These are phyloP conservation scores for Pythium dissimile DNA, from an alignment of 352 stramenopile species.

Conservation along the genomic window DNA sequence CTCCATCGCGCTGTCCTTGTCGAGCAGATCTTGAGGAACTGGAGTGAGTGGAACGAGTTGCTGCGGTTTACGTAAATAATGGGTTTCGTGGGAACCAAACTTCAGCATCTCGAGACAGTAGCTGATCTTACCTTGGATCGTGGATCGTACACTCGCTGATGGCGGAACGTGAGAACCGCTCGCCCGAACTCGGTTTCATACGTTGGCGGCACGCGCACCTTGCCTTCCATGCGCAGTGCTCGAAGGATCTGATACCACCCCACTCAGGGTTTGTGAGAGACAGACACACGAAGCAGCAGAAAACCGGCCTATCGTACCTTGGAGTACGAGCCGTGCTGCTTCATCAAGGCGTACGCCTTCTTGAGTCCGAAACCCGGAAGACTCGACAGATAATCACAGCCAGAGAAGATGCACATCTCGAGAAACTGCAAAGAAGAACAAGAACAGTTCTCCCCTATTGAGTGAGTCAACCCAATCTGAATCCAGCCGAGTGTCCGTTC, in stretches of 20 bases:
- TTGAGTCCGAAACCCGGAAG: conserved; percentile 84
- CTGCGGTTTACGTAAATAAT: conserved; percentile 23
- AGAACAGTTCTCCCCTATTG: neutral
- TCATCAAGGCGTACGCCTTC: conserved; percentile 66
- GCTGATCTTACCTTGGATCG: conserved; percentile 48
- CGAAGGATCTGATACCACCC: conserved; percentile 72
- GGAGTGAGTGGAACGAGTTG: conserved; percentile 64
- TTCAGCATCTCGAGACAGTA: too few relatives aligned
- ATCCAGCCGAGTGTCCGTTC: too few relatives aligned
- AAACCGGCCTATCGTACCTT: too few relatives aligned
- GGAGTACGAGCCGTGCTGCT: conserved; percentile 60
- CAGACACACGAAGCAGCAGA: too few relatives aligned
- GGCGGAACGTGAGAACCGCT: conserved; percentile 81
- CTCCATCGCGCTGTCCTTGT: conserved; percentile 36
- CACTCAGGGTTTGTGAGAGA: too few relatives aligned
- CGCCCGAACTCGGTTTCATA: conserved; percentile 56
- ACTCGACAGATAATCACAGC: conserved; percentile 86
- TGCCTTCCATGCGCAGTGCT: conserved; percentile 20
- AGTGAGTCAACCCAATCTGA: neutral
- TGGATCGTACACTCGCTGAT: conserved; percentile 86
- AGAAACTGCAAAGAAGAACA: conserved; percentile 51
- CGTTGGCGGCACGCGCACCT: conserved; percentile 30
- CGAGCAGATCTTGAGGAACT: conserved; percentile 29
- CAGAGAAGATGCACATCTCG: conserved; percentile 91
- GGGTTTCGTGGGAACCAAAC: too few relatives aligned